Conservation (phyloP, 2,329 filamentous ascomycete genomes). For the Trichoderma sp. region DNA sequence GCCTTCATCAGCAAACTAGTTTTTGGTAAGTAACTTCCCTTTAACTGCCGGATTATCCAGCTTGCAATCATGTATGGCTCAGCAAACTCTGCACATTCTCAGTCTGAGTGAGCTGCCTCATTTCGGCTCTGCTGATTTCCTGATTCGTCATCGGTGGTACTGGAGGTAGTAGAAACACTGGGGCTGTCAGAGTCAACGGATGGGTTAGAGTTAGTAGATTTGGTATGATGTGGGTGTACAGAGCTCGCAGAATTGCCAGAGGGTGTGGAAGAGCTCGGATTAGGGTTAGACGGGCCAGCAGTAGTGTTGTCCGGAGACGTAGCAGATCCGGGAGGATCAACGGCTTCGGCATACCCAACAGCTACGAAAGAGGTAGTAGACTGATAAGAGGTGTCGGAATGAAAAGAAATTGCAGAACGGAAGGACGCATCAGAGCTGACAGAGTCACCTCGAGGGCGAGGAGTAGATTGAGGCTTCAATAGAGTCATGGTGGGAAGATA, state of each 20-base stretch:
- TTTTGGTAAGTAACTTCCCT: background rate
- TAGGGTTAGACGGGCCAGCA: background rate
- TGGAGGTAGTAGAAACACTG: background rate
- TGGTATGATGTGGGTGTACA: background rate
- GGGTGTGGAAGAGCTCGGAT: background rate
- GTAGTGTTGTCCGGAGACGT: background rate
- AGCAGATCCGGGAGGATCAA: background rate
- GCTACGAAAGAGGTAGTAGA: background rate
- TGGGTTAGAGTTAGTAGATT: background rate
- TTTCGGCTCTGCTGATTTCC: background rate
- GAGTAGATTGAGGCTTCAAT: background rate
- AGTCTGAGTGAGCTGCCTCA: background rate
- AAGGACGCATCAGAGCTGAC: background rate
- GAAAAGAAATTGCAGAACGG: background rate
- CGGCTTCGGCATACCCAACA: background rate
- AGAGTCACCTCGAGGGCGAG: background rate
- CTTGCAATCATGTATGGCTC: background rate
- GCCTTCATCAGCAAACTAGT: background rate
- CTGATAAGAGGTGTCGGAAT: background rate
- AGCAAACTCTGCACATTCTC: background rate
- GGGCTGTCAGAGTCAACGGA: background rate
- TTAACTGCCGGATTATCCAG: background rate
- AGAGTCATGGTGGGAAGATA: background rate
- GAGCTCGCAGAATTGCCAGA: background rate
- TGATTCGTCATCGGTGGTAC: background rate